These are phyloP conservation scores for Plasmodium blacklocki DNA, from an alignment of 169 alveolate genomes.

Conservation along the genomic window DNA sequence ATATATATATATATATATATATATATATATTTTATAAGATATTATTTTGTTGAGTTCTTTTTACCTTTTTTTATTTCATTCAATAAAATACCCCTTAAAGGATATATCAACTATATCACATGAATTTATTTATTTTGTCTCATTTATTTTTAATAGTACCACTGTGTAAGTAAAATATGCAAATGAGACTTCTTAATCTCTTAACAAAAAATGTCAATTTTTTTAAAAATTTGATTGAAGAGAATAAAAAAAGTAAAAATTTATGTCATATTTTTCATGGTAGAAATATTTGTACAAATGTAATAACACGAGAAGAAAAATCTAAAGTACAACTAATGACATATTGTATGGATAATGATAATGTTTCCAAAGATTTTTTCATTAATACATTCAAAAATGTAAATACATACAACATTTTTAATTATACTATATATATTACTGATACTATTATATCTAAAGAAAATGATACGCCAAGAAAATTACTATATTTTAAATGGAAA, in stretches of 20 bases:
- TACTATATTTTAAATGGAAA: conserved; percentile 81
- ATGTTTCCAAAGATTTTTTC: not conserved
- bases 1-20: too few relatives aligned
- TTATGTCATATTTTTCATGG: conserved; percentile 17
- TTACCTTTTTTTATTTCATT: too few relatives aligned
- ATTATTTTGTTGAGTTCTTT: too few relatives aligned
- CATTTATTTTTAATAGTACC: not conserved
- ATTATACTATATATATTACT: conserved; percentile 23
- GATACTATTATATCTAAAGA: conserved; percentile 23
- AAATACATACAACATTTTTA: conserved; percentile 21
- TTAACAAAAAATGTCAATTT: conserved; percentile 11
- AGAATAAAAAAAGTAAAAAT: conserved; percentile 17
- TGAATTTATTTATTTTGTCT: not conserved
- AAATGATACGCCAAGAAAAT: conserved; percentile 8
- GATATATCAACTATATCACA: conserved; percentile 3
- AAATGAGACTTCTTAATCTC: conserved; percentile 26
- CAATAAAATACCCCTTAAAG: not conserved
- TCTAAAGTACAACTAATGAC: conserved; percentile 17
- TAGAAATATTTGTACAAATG: conserved; percentile 26
- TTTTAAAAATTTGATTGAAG: conserved; percentile 32
- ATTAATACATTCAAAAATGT: conserved; percentile 5
- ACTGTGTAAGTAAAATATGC: conserved; percentile 25
- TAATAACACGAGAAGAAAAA: conserved; percentile 11
- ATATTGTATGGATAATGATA: not conserved
- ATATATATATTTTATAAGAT: too few relatives aligned